Percentiles rank a stretch among this genome's conserved stretches.
Conservation (phyloP, 1,139 yeast genomes). For the Pichia sp. region DNA sequence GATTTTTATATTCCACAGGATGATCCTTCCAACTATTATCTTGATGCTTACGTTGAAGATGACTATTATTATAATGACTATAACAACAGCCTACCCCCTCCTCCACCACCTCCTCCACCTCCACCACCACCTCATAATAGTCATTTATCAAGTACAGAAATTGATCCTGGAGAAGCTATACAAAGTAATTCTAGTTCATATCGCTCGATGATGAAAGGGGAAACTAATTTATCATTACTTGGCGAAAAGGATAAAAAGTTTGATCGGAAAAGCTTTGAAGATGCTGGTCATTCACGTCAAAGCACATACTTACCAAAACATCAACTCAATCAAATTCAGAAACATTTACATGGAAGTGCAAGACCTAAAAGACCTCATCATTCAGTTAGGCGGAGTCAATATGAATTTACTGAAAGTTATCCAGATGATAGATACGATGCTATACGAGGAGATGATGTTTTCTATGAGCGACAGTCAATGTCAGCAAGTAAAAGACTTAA, state of each 20-base stretch:
- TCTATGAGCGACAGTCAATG: not conserved
- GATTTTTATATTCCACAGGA: no score
- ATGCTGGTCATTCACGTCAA: not conserved
- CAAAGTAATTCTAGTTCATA: no score
- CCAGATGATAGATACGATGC: not conserved
- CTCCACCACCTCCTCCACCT: not conserved
- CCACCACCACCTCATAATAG: not conserved
- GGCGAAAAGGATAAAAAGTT: no score
- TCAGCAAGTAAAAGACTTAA: conserved; percentile 1
- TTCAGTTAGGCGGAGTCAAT: not conserved
- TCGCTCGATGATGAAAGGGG: no score
- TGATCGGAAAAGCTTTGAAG: no score
- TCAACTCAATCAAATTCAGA: conserved; percentile 6
- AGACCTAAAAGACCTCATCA: not conserved
- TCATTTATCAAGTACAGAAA: no score
- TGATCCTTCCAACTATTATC: no score
- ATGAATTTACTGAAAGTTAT: not conserved
- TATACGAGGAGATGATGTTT: not conserved
- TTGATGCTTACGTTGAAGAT: no score
- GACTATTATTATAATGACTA: not conserved
- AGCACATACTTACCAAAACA: conserved; percentile 1
- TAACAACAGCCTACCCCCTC: not conserved
- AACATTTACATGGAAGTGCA: conserved; percentile 1
- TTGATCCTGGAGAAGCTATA: no score
- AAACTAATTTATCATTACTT: no score